Percentiles rank a stretch among this genome's conserved stretches.
These are phyloP conservation scores for Colletotrichum sublineola DNA, from an alignment of 2,329 filamentous ascomycete species.

Conservation along the genomic window DNA sequence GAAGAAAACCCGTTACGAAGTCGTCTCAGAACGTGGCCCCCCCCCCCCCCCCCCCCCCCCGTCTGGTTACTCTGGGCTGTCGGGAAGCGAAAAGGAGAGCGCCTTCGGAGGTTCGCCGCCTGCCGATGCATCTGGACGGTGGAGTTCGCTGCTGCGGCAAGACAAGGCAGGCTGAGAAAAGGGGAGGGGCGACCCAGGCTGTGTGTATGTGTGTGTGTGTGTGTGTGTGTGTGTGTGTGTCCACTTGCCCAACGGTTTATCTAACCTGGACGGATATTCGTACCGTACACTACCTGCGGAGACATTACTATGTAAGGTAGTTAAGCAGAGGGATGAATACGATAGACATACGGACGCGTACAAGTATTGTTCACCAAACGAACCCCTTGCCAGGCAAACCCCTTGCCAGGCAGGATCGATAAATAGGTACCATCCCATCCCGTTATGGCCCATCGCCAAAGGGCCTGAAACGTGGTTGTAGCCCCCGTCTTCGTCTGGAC, in stretches of 20 bases:
- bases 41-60: constrained; percentile 20
- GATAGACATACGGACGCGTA: not conserved
- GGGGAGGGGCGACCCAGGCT: not conserved
- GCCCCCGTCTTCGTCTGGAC: constrained; percentile 41
- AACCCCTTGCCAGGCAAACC: too few relatives aligned
- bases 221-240: not conserved
- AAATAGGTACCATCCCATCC: not conserved
- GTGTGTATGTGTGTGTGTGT: not conserved
- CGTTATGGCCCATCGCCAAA: constrained; percentile 24
- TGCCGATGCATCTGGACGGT: not conserved
- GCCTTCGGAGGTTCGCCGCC: constrained; percentile 36
- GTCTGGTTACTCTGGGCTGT: constrained; percentile 14
- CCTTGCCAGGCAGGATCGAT: not conserved
- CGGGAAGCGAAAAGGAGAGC: not conserved
- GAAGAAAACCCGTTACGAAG: constrained; percentile 33
- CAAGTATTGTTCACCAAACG: not conserved
- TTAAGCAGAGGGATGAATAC: too few relatives aligned
- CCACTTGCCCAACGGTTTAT: not conserved
- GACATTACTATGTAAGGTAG: too few relatives aligned
- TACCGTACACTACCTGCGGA: too few relatives aligned
- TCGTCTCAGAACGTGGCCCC: constrained; percentile 31
- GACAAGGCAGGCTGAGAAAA: not conserved
- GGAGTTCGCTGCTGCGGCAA: not conserved
- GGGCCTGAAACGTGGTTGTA: constrained; percentile 34
- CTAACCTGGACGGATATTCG: too few relatives aligned